These are phyloP conservation scores for Fusarium paranaense DNA, from an alignment of 2,329 filamentous ascomycete genomes.

Conservation along the genomic window DNA sequence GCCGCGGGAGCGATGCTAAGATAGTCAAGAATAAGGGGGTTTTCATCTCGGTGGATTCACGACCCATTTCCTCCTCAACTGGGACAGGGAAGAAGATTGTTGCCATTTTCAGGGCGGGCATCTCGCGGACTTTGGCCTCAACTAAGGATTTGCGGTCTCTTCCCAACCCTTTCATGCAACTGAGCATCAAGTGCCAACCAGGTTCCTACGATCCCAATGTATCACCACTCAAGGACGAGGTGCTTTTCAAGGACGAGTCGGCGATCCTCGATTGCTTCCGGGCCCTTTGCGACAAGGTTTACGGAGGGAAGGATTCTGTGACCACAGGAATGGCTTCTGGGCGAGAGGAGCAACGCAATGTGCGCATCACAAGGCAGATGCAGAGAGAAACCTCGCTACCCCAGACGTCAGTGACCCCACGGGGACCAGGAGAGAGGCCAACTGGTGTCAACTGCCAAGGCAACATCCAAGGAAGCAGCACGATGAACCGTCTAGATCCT, in stretches of 20 bases:
- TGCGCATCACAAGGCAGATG: neutral
- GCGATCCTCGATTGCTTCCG: slow-evolving; percentile 59
- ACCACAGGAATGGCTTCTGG: neutral
- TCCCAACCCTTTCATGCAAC: slow-evolving; percentile 69
- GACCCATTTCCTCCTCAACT: slow-evolving; percentile 68
- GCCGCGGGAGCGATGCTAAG: slow-evolving; percentile 55
- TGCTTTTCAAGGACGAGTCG: slow-evolving; percentile 72
- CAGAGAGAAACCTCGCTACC: neutral
- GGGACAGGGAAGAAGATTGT: slow-evolving; percentile 71
- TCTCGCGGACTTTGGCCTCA: slow-evolving; percentile 50
- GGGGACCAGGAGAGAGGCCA: neutral
- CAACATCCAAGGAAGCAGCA: neutral
- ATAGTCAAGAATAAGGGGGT: slow-evolving; percentile 60
- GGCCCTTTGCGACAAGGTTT: slow-evolving; percentile 55
- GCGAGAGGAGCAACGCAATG: neutral
- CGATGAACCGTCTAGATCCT: slow-evolving; percentile 13
- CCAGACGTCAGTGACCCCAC: neutral
- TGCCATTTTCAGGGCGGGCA: slow-evolving; percentile 62
- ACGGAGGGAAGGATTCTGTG: slow-evolving; percentile 38
- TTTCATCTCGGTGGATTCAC: slow-evolving; percentile 76
- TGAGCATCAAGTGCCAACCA: slow-evolving; percentile 72
- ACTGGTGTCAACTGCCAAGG: neutral
- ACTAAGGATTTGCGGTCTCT: slow-evolving; percentile 43
- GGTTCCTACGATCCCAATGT: slow-evolving; percentile 79
- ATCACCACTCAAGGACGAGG: slow-evolving; percentile 77